Percentiles rank a stretch among this genome's conserved stretches.
phyloP scores from a whole-genome alignment of 495 filamentous ascomycete species.

The Cudoniella acicularis region DNA sequence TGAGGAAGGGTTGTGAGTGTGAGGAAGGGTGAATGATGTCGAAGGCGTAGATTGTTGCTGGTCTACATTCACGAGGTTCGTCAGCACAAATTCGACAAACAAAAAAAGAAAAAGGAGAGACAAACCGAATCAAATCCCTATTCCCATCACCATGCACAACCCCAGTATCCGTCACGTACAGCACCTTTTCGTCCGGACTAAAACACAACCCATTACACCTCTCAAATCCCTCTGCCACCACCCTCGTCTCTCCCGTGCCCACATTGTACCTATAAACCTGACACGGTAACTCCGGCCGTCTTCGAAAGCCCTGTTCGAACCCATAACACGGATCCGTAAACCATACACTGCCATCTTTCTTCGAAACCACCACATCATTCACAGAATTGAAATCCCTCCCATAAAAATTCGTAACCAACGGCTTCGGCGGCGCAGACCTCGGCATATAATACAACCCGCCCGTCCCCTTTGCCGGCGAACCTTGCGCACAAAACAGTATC shows the following conservation, averaged over 20 bases:
- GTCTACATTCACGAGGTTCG: conserved; percentile 23
- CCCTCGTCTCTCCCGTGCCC: conserved; percentile 40
- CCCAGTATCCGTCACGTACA: conserved; percentile 56
- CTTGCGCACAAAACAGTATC: conserved; percentile 50
- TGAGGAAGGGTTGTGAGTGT: conserved; percentile 38
- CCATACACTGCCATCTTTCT: conserved; percentile 51
- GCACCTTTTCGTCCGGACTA: conserved; percentile 45
- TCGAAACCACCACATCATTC: conserved; percentile 52
- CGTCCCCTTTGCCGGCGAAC: conserved; percentile 28
- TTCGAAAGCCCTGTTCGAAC: conserved; percentile 53
- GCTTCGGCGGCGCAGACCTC: conserved; percentile 28
- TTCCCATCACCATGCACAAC: conserved; percentile 22
- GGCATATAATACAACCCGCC: conserved; percentile 52
- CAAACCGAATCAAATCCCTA: conserved; percentile 19
- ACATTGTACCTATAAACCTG: conserved; percentile 56
- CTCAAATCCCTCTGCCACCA: conserved; percentile 53
- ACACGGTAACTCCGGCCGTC: conserved; percentile 43
- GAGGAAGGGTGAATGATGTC: conserved; percentile 10
- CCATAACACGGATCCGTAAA: conserved; percentile 66
- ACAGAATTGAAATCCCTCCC: conserved; percentile 59
- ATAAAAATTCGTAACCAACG: conserved; percentile 47
- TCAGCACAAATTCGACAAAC: no score
- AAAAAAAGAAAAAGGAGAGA: no score
- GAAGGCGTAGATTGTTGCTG: conserved; percentile 33
- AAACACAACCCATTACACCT: conserved; percentile 57